Evolutionary conservation across 192 early-diverging fungal species (phyloP), one percentile per base, ranked within the genome.

Genomic region (Coemansia biformis): DNA sequence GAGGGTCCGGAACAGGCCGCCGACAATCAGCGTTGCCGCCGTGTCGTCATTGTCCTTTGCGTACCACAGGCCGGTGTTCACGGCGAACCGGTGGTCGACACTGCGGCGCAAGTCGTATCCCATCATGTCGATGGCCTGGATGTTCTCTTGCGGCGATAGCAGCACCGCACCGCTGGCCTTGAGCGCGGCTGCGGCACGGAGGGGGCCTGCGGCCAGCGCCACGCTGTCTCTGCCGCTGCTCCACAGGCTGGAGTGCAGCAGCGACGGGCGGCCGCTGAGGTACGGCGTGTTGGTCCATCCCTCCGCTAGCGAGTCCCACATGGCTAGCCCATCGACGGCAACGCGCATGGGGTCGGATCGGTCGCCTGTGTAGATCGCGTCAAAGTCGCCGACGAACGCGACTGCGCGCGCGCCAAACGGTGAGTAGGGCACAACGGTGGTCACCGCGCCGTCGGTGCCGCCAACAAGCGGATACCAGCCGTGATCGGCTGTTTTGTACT

Each of bases 41-140:
- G 63, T 54, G 15, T 67, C 22, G 36, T 40, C 63, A 21, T 69
- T 78, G 39, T 43, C 48, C 40, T 76, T 73, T 26, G 80, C 58
- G 51, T 75, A 85, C 48, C 78, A 77, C 23, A 77, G 28, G 3
- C 77, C 83, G 2, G 77, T 52, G 35, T 77, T 76, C n/a, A 83
- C 57, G 3, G 48, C 44, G 19, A 75, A 54, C 8, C 55, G 33
- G 28, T 47, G 51, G 28, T 33, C 23, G 13, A 38, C 19, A 21
- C 45, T 52, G 14, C 64, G 60, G 53, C 38, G 59, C 42, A 75
- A 36, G 22, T 50, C 50, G n/a, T 39, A 63, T 16, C 60, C 64
- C 22, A 62, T 47, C 46, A 46, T 43, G 35, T 48, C 56, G 8
- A 67, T 57, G 8, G 64, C 39, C 59, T 67, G 54, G 4, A 67